These are phyloP conservation scores for Skeletonema menzelii DNA, from an alignment of 108 stramenopile genomes.

Conservation along the genomic window DNA sequence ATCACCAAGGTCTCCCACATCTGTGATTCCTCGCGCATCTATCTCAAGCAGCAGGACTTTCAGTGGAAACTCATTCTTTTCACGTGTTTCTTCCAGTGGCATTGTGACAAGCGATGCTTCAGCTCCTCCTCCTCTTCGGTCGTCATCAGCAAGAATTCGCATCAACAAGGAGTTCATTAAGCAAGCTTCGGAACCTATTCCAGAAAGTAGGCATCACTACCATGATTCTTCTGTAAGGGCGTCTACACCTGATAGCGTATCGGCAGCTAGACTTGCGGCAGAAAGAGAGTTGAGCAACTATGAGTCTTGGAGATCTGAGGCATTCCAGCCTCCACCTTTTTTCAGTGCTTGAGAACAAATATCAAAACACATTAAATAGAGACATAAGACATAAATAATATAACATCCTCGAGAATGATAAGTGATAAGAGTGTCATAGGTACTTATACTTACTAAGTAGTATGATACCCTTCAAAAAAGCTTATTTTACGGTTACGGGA, in stretches of 20 bases:
- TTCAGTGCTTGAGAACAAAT: constrained; percentile 32
- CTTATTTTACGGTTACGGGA: no score
- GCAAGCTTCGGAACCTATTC: constrained; percentile 28
- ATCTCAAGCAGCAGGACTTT: constrained; percentile 3
- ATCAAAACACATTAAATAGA: background rate
- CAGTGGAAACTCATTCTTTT: constrained; percentile 29
- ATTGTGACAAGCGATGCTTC: background rate
- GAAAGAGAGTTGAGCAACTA: constrained; percentile 10
- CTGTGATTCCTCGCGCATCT: constrained; percentile 24
- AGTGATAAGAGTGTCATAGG: background rate
- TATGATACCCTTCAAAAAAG: no score
- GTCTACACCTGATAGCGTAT: background rate
- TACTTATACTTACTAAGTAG: no score
- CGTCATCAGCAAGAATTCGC: background rate
- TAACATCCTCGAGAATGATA: background rate
- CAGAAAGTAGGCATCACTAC: background rate
- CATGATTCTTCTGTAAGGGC: background rate
- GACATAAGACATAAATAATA: background rate
- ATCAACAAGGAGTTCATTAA: constrained; percentile 29
- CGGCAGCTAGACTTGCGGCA: constrained; percentile 21
- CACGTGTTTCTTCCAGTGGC: constrained; percentile 7
- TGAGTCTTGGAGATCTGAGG: constrained; percentile 18
- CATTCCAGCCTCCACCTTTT: constrained; percentile 38
- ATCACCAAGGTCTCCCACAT: constrained; percentile 38
- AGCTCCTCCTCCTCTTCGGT: background rate